phyloP scores from a whole-genome alignment of 2,329 filamentous ascomycete genomes.

The Fusarium dimerum region DNA sequence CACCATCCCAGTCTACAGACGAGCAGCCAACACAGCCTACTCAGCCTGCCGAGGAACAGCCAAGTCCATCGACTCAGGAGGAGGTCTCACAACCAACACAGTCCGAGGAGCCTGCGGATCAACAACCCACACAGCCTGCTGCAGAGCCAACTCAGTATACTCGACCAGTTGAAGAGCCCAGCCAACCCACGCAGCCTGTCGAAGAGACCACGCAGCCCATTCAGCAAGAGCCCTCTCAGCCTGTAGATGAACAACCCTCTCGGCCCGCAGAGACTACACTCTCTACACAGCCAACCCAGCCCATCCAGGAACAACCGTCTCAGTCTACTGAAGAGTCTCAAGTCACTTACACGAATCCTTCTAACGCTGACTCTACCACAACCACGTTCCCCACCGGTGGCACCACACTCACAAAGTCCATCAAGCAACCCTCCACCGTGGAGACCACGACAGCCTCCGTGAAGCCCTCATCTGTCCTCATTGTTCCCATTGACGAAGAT shows the following conservation, averaged over 20 bases:
- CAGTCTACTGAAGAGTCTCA: neutral
- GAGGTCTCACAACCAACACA: conserved; percentile 5
- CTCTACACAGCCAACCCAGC: conserved; percentile 7
- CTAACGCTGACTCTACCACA: conserved; percentile 8
- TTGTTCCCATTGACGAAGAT: conserved; percentile 30
- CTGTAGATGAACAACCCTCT: conserved; percentile 5
- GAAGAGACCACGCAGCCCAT: neutral
- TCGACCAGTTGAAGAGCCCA: neutral
- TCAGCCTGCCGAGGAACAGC: conserved; percentile 5
- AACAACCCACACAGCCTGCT: conserved; percentile 1
- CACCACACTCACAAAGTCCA: conserved; percentile 30
- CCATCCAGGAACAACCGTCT: conserved; percentile 5
- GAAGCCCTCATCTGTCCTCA: conserved; percentile 25
- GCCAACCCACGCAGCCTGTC: conserved; percentile 5
- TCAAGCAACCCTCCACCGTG: conserved; percentile 25
- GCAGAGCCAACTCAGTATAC: neutral
- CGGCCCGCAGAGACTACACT: conserved; percentile 2
- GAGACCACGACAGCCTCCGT: conserved; percentile 9
- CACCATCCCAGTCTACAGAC: neutral
- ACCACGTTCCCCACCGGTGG: conserved; percentile 11
- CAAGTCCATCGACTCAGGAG: conserved; percentile 5
- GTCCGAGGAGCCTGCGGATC: conserved; percentile 1
- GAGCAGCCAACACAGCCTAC: conserved; percentile 3
- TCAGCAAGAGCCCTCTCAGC: conserved; percentile 2
- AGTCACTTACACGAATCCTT: neutral